These are phyloP conservation scores for Solanum pinnatisectum DNA, from an alignment of 257 asterid genomes.

Conservation along the genomic window DNA sequence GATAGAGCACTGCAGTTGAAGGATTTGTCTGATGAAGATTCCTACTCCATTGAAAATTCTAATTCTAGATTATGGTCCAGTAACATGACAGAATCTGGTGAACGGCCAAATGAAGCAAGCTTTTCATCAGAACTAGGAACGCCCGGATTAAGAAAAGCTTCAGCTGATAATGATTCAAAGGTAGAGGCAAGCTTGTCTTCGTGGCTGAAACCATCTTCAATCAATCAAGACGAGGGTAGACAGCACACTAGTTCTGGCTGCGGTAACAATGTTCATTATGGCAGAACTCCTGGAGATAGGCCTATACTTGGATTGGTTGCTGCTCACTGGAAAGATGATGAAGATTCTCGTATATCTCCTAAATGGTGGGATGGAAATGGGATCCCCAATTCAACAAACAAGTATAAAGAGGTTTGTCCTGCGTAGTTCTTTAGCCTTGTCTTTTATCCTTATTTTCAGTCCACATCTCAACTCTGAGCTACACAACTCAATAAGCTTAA, in stretches of 20 bases:
- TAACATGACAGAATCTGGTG: slow-evolving; percentile 12
- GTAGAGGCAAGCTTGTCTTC: slow-evolving; percentile 44
- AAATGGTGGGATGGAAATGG: slow-evolving; percentile 95
- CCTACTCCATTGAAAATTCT: slow-evolving; percentile 15
- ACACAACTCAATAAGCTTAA: neutral
- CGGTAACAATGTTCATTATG: slow-evolving; percentile 11
- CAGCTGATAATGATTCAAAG: slow-evolving; percentile 23
- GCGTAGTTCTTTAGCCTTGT: neutral
- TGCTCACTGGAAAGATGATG: slow-evolving; percentile 82
- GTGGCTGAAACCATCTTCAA: slow-evolving; percentile 49
- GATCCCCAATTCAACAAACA: slow-evolving; percentile 87
- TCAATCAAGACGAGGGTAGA: slow-evolving; percentile 16
- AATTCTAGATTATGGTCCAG: slow-evolving; percentile 6
- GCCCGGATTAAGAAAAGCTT: slow-evolving; percentile 7
- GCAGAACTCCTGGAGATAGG: slow-evolving; percentile 54
- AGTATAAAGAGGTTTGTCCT: slow-evolving; percentile 74
- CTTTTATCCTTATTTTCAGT: neutral
- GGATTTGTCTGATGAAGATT: slow-evolving; percentile 31
- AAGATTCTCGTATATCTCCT: slow-evolving; percentile 39
- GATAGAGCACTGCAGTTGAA: slow-evolving; percentile 29
- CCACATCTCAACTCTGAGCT: slow-evolving; percentile 3
- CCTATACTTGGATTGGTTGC: slow-evolving; percentile 95
- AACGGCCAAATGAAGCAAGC: slow-evolving; percentile 11
- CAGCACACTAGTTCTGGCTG: slow-evolving; percentile 8
- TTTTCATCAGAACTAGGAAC: slow-evolving; percentile 2